Evolutionary conservation across 306 rosid genomes (phyloP), one percentile per base, ranked within the genome.

Genomic region (Cicer yamashitae): DNA sequence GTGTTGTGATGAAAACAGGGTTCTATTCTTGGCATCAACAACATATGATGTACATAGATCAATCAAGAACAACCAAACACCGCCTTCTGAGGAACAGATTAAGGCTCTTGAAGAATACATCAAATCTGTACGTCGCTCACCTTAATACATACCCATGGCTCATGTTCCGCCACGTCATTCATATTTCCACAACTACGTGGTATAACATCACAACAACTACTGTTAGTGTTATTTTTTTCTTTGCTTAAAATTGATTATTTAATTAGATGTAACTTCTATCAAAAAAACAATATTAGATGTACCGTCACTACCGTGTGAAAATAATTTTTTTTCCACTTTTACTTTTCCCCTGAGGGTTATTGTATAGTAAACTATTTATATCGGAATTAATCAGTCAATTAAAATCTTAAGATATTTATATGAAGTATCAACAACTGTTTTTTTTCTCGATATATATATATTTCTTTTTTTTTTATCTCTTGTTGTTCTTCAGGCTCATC

Each of bases 31-130:
- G 41, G 82, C 86, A 13, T 58, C 88, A 17, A 82, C 86, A 17
- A 82, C 82, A 2, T 85, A 85, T 39, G 88, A 85, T 58, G 88
- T 85, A 10, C 88, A 85, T 37, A 78, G 86, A 72, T 85, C 86
- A 22, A 85, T 85, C 63, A 85, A 75, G 74, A 85, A 82, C 70
- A 85, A 85, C 67, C 80, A 78, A 75, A 82, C 86, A 41, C 88
- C 88, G 1, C 88, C 86, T 58, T 58, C 84, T 1, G 2, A 71
- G 74, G 86, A 85, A 0, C 86, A 85, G 51, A 6, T 85, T 17
- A 59, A 82, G n/a, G 88, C 84, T 20, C 83, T 85, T n/a, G 51
- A 85, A 17, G 86, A 85, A 2, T 79, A 78, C 79, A 45, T 82
- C 71, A 79, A 69, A 7, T 78, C 82, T 2, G 56, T 13, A 0